Evolutionary conservation across 2,329 filamentous ascomycete genomes (phyloP), one percentile per base, ranked within the genome.

Genomic region (Diaporthe sp.): DNA sequence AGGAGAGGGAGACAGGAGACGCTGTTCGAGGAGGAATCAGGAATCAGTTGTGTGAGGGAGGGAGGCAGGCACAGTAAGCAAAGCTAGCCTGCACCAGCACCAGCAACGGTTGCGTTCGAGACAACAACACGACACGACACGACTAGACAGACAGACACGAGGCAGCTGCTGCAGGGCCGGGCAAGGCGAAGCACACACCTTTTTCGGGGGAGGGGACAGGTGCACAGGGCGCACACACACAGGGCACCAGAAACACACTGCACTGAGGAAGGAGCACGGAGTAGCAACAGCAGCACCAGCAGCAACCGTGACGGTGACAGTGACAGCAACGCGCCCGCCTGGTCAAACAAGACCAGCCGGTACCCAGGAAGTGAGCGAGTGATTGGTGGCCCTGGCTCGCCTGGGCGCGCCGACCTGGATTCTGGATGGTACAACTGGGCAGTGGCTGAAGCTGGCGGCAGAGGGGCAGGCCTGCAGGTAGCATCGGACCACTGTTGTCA

Each of bases 401-500:
- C 57, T 60, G 57, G 55, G 55, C 10, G 55, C 10, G 42, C 13
- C 17, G 20, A 44, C 39, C 42, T 65, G 25, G 42, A 65, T 65
- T 61, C 61, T 34, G 28, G 61, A 65, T 60, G 57, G 57, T 60
- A 60, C 57, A 20, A 60, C 61, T 47, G 61, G 61, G 61, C 61
- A 49, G 61, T 67, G 61, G 61, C 61, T 67, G 42, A 67, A 49
- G 61, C 61, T 34, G 34, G 61, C 61, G 61, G 61, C 61, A 67
- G 42, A 34, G 61, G 61, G 20, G 44, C 44, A 68, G 28, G 42
- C 63, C 47, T 68, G 31, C 63, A 68, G 44, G 63, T 68, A 68
- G 65, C 65, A 68, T 68, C 47, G 65, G 65, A 53, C 65, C 65
- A 68, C 47, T 68, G 47, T 68, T 68, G 47, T 47, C 65, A 68